phyloP scores from a whole-genome alignment of 2,329 filamentous ascomycete genomes.

The Scedosporium apiospermum region DNA sequence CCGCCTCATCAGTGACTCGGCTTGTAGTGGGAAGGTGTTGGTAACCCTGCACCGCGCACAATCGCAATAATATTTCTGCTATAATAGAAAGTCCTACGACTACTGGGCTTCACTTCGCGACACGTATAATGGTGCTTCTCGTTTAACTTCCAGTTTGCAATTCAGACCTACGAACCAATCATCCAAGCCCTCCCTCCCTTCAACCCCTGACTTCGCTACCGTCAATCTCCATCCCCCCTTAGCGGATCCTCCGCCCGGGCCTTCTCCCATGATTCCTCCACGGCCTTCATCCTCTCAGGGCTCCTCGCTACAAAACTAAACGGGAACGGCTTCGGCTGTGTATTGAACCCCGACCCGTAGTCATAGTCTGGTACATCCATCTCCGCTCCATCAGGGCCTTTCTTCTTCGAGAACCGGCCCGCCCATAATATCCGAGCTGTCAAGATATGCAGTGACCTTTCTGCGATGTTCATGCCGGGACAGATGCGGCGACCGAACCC shows the following conservation, averaged over 20 bases:
- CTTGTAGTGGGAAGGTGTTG: too few relatives aligned
- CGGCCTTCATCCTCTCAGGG: not conserved
- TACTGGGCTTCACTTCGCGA: too few relatives aligned
- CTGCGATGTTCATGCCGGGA: constrained; percentile 30
- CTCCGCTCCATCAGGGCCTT: not conserved
- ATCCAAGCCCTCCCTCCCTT: too few relatives aligned
- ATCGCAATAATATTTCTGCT: too few relatives aligned
- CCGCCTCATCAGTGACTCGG: too few relatives aligned
- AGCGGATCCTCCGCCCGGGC: constrained; percentile 4
- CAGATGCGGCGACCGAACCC: constrained; percentile 44
- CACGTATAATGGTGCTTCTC: too few relatives aligned
- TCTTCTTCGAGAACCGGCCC: constrained; percentile 13
- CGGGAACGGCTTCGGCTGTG: not conserved
- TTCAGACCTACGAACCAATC: too few relatives aligned
- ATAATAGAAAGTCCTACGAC: too few relatives aligned
- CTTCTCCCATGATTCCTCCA: not conserved
- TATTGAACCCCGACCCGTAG: not conserved
- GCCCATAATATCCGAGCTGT: constrained; percentile 28
- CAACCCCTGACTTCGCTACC: too few relatives aligned
- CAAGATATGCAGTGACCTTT: constrained; percentile 29
- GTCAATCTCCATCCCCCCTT: too few relatives aligned
- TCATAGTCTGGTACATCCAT: not conserved
- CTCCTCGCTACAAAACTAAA: not conserved
- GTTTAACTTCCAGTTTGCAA: too few relatives aligned
- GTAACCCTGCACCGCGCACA: too few relatives aligned